Evolutionary conservation across 257 asterid species (phyloP).

Genomic region (Paulownia fortunei): DNA sequence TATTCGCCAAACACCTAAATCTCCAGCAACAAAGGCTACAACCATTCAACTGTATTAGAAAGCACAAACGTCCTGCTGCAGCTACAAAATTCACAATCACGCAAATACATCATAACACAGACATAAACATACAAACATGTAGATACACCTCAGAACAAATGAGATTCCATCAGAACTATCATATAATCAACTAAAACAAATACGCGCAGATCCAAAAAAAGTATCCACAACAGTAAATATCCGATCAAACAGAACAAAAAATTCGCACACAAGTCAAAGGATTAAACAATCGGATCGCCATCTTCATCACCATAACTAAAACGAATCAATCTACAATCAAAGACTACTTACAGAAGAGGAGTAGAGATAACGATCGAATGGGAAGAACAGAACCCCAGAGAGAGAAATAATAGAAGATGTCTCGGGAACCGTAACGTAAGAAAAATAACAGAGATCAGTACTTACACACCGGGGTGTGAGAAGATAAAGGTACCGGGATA

Average conservation of each 20-base stretch:
- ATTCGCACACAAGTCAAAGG: constrained; percentile 4
- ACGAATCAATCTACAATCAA: background rate
- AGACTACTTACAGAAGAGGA: constrained; percentile 31
- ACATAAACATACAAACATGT: background rate
- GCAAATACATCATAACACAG: background rate
- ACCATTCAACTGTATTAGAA: constrained; percentile 7
- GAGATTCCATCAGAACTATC: constrained; percentile 1
- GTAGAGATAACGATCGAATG: constrained; percentile 33
- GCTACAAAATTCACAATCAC: background rate
- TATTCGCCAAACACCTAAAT: background rate
- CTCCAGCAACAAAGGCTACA: background rate
- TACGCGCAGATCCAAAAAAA: constrained; percentile 7
- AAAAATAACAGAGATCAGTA: background rate
- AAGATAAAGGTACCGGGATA: constrained; percentile 35
- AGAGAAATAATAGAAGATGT: constrained; percentile 28
- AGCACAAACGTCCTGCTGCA: background rate
- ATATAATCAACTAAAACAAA: constrained; percentile 13
- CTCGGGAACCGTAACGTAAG: constrained; percentile 23
- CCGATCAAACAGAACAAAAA: background rate
- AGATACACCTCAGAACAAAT: background rate
- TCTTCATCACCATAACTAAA: background rate
- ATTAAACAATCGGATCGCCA: constrained; percentile 22
- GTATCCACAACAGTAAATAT: background rate
- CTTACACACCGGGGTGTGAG: constrained; percentile 3
- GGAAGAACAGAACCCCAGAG: constrained; percentile 22